Base-by-base conservation (phyloP, 345 rosid genomes). In the Gossypium turneri region DNA sequence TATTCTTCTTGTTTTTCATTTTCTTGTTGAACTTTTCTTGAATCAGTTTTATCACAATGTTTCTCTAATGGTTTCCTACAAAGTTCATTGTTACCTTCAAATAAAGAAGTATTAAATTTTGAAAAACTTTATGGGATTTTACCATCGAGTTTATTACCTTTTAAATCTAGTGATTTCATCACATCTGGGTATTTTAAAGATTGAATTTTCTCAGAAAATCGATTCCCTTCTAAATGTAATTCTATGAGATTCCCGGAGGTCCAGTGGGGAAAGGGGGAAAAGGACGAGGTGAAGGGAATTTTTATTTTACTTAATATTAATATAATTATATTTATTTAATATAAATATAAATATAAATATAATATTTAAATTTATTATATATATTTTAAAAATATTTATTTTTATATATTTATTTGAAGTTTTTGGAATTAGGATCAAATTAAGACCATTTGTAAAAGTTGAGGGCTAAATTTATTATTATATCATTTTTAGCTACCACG, bases 181-280 rank as follows among this genome's bases (percentile, higher is more conserved):
- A 58, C 27, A 34, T 79, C 24, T 25, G 75, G 76, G 0, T 77
- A 51, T 55, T 67, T 77, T 63, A 81, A 29, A 12, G 77, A 64
- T 5, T 94, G 98, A 61, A 94, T 83, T 29, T 51, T 2, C 34
- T 97, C 93, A 1, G 97, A 79, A 77, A 91, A 90, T 3, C 57
- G 76, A 75, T 94, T 92, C 3, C 59, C 61, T 78, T 94, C 92
- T 10, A 92, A 79, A 76, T 94, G 92, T 67, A 92, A 82, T 79
- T 90, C 95, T 29, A 27, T 76, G n/a, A 94, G 85, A 1, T 74
- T 63, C 1, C 98, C 97, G 0, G 75, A 7, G 61, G 34, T 29
- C 34, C 0, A 29, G 1, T 3, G 5, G 34, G 5, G 1, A 22
- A 29, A 29, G 0, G 34, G 34, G 34, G 34, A 29, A 29, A 29